These are phyloP conservation scores for Capronia epimyces DNA, from an alignment of 2,329 filamentous ascomycete species.

Conservation along the genomic window DNA sequence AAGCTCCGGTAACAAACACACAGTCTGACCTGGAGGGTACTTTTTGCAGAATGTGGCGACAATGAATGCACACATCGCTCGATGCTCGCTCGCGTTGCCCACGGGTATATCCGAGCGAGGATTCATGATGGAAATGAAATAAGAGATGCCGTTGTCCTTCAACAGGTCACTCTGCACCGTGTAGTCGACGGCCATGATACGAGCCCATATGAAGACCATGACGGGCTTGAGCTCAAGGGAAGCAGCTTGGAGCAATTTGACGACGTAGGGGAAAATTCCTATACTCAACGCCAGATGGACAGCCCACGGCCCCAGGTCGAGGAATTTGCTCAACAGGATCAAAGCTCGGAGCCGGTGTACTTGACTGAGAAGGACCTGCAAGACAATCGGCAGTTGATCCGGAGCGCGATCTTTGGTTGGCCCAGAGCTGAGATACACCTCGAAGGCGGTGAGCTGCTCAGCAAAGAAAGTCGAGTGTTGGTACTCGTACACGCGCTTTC, in stretches of 20 bases:
- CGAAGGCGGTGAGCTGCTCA: conserved; percentile 93
- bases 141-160: conserved; percentile 95
- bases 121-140: conserved; percentile 90
- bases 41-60: conserved; percentile 95
- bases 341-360: conserved; percentile 86
- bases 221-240: conserved; percentile 92
- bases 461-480: conserved; percentile 94
- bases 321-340: conserved; percentile 84
- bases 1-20: conserved; percentile 84
- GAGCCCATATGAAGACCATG: conserved; percentile 99
- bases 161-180: conserved; percentile 89
- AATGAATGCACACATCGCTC: conserved; percentile 98
- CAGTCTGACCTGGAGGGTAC: conserved; percentile 84
- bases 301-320: conserved; percentile 95
- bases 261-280: conserved; percentile 97
- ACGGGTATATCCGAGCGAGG: conserved; percentile 77
- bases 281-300: conserved; percentile 97
- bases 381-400: conserved; percentile 89
- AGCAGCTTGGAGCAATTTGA: conserved; percentile 92
- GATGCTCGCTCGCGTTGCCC: conserved; percentile 84
- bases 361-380: conserved; percentile 93
- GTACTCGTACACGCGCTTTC: conserved; percentile 76
- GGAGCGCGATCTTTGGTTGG: conserved; percentile 81
- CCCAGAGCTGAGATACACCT: conserved; percentile 82
- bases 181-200: conserved; percentile 89